These are phyloP conservation scores for Colletotrichum navitas DNA, from an alignment of 2,329 filamentous ascomycete species.

Conservation along the genomic window DNA sequence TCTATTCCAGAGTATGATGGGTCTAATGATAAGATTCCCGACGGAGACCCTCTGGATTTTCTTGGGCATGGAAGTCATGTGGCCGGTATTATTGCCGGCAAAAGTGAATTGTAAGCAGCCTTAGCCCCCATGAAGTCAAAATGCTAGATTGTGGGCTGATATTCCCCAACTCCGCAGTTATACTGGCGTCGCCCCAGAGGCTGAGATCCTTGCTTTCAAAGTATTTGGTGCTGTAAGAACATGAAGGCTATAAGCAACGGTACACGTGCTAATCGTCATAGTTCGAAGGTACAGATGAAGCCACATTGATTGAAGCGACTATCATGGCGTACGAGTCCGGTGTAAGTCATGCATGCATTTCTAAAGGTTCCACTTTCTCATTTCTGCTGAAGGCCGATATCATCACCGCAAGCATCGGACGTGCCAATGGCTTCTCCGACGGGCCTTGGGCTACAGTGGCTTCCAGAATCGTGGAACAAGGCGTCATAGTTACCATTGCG, in stretches of 20 bases:
- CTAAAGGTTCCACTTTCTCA: accelerated
- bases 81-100: slow-evolving; percentile 47
- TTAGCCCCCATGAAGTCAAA: neutral
- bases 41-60: slow-evolving; percentile 52
- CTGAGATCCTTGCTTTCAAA: slow-evolving; percentile 45
- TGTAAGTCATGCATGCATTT: neutral
- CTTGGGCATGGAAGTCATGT: slow-evolving; percentile 50
- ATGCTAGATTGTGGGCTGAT: too few species aligned
- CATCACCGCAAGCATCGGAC: slow-evolving; percentile 39
- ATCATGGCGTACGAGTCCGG: slow-evolving; percentile 41
- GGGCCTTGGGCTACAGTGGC: slow-evolving; percentile 37
- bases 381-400: slow-evolving; percentile 22
- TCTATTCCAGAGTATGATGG: slow-evolving; percentile 26
- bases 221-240: slow-evolving; percentile 44
- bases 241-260: neutral
- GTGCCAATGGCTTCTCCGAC: slow-evolving; percentile 32
- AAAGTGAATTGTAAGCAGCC: slow-evolving; percentile 30
- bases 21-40: slow-evolving; percentile 47
- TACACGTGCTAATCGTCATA: neutral
- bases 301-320: slow-evolving; percentile 34
- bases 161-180: slow-evolving; percentile 15
- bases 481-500: slow-evolving; percentile 63
- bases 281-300: slow-evolving; percentile 41
- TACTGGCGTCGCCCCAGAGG: slow-evolving; percentile 46
- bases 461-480: slow-evolving; percentile 47